Percentiles rank a stretch among this genome's conserved stretches.
phyloP scores from a whole-genome alignment of 768 basidiomycete species.

The Trametes cinnabarina region DNA sequence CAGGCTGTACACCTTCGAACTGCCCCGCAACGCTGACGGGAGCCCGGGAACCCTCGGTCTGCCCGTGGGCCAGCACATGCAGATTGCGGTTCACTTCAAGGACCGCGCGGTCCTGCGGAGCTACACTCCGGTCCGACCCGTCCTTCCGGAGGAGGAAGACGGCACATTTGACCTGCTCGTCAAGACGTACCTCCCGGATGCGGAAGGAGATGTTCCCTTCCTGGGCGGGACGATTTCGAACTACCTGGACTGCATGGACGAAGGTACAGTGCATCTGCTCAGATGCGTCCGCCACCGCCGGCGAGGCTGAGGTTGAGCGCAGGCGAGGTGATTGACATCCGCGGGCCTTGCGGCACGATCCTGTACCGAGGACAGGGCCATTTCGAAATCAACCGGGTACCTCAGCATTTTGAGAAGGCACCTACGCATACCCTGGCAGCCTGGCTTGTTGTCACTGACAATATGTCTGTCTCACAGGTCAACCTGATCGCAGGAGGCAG shows the following conservation, averaged over 20 bases:
- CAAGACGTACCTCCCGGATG: constrained; percentile 24
- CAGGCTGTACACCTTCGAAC: constrained; percentile 23
- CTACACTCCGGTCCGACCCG: constrained; percentile 23
- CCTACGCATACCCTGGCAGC: too few species aligned
- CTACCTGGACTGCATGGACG: constrained; percentile 24
- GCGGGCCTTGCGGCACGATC: constrained; percentile 23
- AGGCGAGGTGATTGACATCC: constrained; percentile 26
- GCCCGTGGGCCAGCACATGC: constrained; percentile 21
- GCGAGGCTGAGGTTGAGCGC: not conserved
- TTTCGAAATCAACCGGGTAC: constrained; percentile 21
- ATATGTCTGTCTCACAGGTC: constrained; percentile 19
- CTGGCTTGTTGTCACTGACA: too few species aligned
- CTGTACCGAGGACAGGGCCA: constrained; percentile 19
- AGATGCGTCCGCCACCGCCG: too few species aligned
- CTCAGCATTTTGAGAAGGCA: constrained; percentile 21
- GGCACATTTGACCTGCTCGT: constrained; percentile 25
- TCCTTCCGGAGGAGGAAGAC: constrained; percentile 23
- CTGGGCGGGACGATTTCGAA: constrained; percentile 25
- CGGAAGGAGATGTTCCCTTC: constrained; percentile 9
- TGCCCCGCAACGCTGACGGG: constrained; percentile 17
- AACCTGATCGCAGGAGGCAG: constrained; percentile 26
- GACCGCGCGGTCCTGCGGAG: constrained; percentile 23
- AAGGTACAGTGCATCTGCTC: not conserved
- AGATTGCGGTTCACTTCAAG: constrained; percentile 23
- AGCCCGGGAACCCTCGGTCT: constrained; percentile 18